Evolutionary conservation across 176 grass and related monocot genomes (phyloP), one percentile per base, ranked within the genome.

Genomic region (Hyparrhenia diplandra): DNA sequence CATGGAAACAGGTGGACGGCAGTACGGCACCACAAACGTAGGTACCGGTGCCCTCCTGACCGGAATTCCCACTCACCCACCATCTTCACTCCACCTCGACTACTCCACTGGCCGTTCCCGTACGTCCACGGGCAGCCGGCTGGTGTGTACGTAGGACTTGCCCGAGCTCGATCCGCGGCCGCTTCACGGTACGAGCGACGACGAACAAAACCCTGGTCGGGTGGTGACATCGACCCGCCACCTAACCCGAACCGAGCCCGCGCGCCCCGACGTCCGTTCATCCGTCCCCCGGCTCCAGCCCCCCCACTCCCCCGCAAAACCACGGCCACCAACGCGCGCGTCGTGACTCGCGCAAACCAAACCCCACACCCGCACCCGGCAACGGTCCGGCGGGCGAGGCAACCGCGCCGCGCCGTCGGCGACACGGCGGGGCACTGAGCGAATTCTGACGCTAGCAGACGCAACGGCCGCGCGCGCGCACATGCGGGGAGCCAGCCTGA

Each of bases 301-400:
- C n/a, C n/a, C n/a, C n/a, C n/a, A n/a, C n/a, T n/a, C n/a, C n/a
- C n/a, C n/a, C n/a, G n/a, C n/a, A n/a, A n/a, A n/a, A n/a, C n/a
- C n/a, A n/a, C n/a, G n/a, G n/a, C n/a, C 64, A 77, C 76, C 41
- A 42, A 79, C 76, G 62, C 40, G 18, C 70, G 30, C 79, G 79
- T 71, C 75, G 74, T 57, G 55, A 77, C 74, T 62, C 51, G 78
- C 76, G 57, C 13, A 29, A 77, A 64, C 25, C 58, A 27, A 39
- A 21, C 43, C 40, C 40, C 10, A 42, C 40, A 42, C 40, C 10
- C 40, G 40, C 40, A 42, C 40, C 40, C 40, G 11, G 67, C 67
- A 2, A 7, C 36, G 36, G 36, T 23, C 11, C 6, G 3, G 3
- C 32, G 13, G 42, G 11, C 1, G 41, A 73, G 37, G 76, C 57